Conservation (phyloP, 73 alveolate genomes). For the Paramecium biaurelia region DNA sequence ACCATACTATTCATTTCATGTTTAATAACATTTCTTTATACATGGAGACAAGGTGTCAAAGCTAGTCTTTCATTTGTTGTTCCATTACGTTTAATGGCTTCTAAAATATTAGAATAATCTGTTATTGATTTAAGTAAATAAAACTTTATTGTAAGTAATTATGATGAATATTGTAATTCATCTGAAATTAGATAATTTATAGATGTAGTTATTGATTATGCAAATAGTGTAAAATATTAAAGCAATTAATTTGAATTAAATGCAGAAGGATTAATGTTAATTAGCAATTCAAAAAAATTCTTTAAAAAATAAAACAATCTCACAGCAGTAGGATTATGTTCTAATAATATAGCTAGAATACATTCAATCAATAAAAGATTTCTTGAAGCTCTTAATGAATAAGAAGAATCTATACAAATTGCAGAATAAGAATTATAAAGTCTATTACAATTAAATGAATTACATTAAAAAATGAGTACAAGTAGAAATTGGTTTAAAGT, state of each 20-base stretch:
- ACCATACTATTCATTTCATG: background rate
- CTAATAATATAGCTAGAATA: background rate
- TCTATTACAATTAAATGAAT: background rate
- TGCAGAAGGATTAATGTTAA: background rate
- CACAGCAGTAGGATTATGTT: conserved; percentile 2
- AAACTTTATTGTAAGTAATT: background rate
- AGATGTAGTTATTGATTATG: background rate
- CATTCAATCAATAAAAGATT: background rate
- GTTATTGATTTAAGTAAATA: background rate
- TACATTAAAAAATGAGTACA: background rate
- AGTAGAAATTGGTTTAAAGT: background rate
- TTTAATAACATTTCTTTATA: background rate
- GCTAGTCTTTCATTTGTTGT: background rate
- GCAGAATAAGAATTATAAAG: background rate
- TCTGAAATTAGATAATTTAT: background rate
- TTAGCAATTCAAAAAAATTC: background rate
- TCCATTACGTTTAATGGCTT: background rate
- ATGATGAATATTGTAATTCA: background rate
- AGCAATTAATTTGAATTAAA: background rate
- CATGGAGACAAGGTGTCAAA: background rate
- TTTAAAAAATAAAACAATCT: background rate
- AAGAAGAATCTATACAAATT: background rate
- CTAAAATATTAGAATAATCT: background rate
- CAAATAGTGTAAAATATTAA: background rate
- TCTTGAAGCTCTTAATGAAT: conserved; percentile 10